Percentiles rank a stretch among this genome's conserved stretches.
Conservation (phyloP, 2,329 filamentous ascomycete species). For the Aspergillus sergii region DNA sequence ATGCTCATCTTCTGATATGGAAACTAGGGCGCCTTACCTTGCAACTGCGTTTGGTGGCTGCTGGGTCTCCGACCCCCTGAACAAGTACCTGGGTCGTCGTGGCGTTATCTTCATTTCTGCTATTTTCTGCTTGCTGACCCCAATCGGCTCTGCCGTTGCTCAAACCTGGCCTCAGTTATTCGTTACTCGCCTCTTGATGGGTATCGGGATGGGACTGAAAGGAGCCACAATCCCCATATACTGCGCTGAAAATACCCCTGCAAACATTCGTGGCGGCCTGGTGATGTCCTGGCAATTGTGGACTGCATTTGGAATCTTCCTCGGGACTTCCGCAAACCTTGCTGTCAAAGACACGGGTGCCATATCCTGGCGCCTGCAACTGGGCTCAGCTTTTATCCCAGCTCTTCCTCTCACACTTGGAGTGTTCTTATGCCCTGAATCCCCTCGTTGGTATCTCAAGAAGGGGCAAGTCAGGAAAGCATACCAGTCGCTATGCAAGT, state of each 20-base stretch:
- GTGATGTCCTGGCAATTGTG: constrained; percentile 60
- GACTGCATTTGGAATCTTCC: constrained; percentile 66
- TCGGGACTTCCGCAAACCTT: constrained; percentile 68
- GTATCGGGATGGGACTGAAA: constrained; percentile 65
- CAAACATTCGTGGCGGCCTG: constrained; percentile 57
- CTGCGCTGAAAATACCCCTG: constrained; percentile 59
- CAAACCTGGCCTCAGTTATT: constrained; percentile 63
- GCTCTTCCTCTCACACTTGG: constrained; percentile 62
- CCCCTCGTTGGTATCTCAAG: constrained; percentile 68
- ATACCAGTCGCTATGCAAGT: constrained; percentile 58
- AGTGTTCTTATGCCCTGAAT: constrained; percentile 66
- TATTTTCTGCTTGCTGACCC: constrained; percentile 66
- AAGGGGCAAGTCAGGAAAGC: constrained; percentile 65
- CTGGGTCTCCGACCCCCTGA: constrained; percentile 68
- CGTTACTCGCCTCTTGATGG: constrained; percentile 59
- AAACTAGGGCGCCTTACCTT: constrained; percentile 53
- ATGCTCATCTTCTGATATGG: background rate
- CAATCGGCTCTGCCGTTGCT: constrained; percentile 66
- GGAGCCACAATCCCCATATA: constrained; percentile 60
- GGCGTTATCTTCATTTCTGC: constrained; percentile 66
- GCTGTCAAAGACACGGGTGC: constrained; percentile 61
- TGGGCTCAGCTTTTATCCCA: constrained; percentile 67
- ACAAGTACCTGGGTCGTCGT: constrained; percentile 61
- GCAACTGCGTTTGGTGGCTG: constrained; percentile 59
- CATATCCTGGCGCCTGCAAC: constrained; percentile 65